phyloP scores from a whole-genome alignment of 2,329 filamentous ascomycete species.

The Alternaria conjuncta region DNA sequence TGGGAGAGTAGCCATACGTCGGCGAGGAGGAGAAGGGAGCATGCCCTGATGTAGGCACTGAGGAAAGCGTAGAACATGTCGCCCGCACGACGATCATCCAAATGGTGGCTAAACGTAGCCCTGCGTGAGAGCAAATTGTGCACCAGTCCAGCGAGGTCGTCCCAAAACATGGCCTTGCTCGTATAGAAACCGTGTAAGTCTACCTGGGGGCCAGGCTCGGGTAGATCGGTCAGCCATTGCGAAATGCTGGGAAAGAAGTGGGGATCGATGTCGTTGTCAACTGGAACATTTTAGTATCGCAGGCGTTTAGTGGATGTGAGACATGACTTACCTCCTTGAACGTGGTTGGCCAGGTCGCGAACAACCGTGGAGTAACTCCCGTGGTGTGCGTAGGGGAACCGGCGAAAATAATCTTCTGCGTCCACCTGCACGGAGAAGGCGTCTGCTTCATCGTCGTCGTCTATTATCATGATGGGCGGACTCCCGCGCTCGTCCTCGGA shows the following conservation, averaged over 20 bases:
- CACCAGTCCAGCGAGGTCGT: slow-evolving; percentile 39
- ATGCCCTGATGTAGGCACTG: slow-evolving; percentile 36
- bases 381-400: slow-evolving; percentile 38
- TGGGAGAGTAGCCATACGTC: slow-evolving; percentile 33
- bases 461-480: slow-evolving; percentile 49
- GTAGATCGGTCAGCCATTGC: slow-evolving; percentile 38
- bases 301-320: background rate
- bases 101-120: slow-evolving; percentile 37
- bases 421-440: slow-evolving; percentile 27
- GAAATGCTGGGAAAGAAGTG: slow-evolving; percentile 33
- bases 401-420: slow-evolving; percentile 37
- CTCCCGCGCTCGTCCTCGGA: slow-evolving; percentile 27
- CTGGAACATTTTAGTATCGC: slow-evolving; percentile 24
- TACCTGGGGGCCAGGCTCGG: slow-evolving; percentile 29
- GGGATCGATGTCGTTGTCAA: slow-evolving; percentile 22
- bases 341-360: slow-evolving; percentile 30
- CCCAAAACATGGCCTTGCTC: slow-evolving; percentile 42
- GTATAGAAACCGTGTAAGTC: slow-evolving; percentile 33
- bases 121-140: slow-evolving; percentile 36
- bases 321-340: slow-evolving; percentile 32
- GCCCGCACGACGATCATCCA: slow-evolving; percentile 32
- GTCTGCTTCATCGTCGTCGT: slow-evolving; percentile 36
- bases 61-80: slow-evolving; percentile 37
- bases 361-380: slow-evolving; percentile 27
- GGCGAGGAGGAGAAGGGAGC: slow-evolving; percentile 32